Conservation (phyloP, 1,284 basidiomycete genomes). For the Ceratobasidium sp. region DNA sequence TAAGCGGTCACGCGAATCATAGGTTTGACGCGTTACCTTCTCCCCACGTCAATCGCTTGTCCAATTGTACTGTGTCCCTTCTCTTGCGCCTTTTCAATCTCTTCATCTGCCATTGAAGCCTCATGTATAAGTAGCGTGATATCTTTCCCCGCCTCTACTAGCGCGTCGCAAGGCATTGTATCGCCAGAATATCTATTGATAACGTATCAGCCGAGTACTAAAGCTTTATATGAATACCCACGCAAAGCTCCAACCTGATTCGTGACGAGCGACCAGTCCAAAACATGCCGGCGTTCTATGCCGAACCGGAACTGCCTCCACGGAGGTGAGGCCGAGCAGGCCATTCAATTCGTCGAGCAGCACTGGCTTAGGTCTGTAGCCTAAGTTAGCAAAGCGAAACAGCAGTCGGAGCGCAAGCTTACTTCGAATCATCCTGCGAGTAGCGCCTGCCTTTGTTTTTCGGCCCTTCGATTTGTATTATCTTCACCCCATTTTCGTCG, state of each 20-base stretch:
- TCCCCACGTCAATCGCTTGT: slow-evolving; percentile 86
- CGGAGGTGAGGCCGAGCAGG: slow-evolving; percentile 24
- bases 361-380: slow-evolving; percentile 5
- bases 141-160: slow-evolving; percentile 75
- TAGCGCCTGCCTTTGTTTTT: slow-evolving; percentile 61
- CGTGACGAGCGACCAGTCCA: slow-evolving; percentile 77
- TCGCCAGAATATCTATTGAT: slow-evolving; percentile 83
- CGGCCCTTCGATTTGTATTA: slow-evolving; percentile 71
- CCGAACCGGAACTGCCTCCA: slow-evolving; percentile 39
- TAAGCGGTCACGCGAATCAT: neutral
- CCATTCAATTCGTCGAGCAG: slow-evolving; percentile 18
- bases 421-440: neutral
- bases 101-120: slow-evolving; percentile 87
- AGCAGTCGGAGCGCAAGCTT: neutral
- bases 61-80: slow-evolving; percentile 94
- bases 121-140: slow-evolving; percentile 94
- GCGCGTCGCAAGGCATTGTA: slow-evolving; percentile 80
- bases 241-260: slow-evolving; percentile 86
- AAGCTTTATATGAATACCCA: slow-evolving; percentile 60
- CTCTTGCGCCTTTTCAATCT: slow-evolving; percentile 72
- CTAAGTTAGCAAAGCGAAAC: neutral
- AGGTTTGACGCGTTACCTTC: slow-evolving; percentile 63
- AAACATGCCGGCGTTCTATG: slow-evolving; percentile 78
- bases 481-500: slow-evolving; percentile 65
- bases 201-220: slow-evolving; percentile 42